These are phyloP conservation scores for Chalciporus chontae DNA, from an alignment of 768 basidiomycete species.

Conservation along the genomic window DNA sequence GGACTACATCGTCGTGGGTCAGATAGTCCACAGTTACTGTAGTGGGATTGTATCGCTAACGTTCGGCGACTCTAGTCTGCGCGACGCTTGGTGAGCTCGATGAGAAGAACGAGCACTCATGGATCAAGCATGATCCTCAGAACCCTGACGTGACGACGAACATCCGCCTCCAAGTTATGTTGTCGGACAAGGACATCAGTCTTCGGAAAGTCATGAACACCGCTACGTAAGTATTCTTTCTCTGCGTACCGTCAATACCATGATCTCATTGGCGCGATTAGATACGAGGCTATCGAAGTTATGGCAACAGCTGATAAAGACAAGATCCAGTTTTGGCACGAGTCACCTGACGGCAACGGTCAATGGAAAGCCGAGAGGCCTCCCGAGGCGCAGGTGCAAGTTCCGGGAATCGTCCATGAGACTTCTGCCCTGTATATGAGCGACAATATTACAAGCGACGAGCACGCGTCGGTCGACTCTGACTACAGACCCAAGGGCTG, in stretches of 20 bases:
- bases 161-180: slow-evolving; percentile 6
- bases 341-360: not conserved
- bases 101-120: not conserved
- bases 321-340: slow-evolving; percentile 8
- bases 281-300: not conserved
- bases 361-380: slow-evolving; percentile 1
- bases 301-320: not conserved
- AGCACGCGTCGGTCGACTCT: slow-evolving; percentile 8
- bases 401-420: slow-evolving; percentile 4
- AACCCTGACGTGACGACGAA: slow-evolving; percentile 10
- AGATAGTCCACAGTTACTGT: not conserved
- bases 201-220: slow-evolving; percentile 8
- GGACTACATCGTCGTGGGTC: slow-evolving; percentile 6
- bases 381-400: not conserved
- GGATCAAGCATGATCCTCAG: not conserved
- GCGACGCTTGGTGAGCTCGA: slow-evolving; percentile 7
- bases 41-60: not conserved
- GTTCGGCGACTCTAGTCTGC: not conserved
- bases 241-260: too few species aligned
- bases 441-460: not conserved
- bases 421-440: slow-evolving; percentile 9
- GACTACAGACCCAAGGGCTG: slow-evolving; percentile 12
- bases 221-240: slow-evolving; percentile 4
- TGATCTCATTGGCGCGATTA: not conserved
- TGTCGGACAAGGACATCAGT: slow-evolving; percentile 6